Evolutionary conservation across 1,284 basidiomycete genomes (phyloP).

Genomic region (Ustilago sp.): DNA sequence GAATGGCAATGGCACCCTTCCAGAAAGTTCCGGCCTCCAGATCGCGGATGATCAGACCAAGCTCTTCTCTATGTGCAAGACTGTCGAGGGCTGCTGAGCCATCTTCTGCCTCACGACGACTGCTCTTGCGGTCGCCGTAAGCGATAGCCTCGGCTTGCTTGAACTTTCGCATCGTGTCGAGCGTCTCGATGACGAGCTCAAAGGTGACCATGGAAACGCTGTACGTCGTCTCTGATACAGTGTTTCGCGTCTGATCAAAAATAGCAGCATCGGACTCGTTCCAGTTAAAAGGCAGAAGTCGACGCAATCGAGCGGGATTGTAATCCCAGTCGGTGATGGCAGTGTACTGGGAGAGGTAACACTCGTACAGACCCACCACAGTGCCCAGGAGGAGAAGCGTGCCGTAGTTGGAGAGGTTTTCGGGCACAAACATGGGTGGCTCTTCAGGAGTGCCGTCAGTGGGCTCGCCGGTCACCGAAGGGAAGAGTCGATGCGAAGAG

Average conservation of each 20-base stretch:
- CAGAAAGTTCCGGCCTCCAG: conserved; percentile 43
- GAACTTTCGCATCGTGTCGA: conserved; percentile 46
- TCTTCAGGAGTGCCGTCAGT: conserved; percentile 23
- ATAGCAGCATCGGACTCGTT: conserved; percentile 27
- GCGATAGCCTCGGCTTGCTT: conserved; percentile 34
- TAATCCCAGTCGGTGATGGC: conserved; percentile 52
- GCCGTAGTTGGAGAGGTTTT: conserved; percentile 23
- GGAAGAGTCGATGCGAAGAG: conserved; percentile 39
- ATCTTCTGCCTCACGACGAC: conserved; percentile 35
- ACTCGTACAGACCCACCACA: conserved; percentile 35
- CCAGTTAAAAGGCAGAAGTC: conserved; percentile 43
- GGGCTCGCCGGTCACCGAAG: conserved; percentile 33
- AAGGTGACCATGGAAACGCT: conserved; percentile 46
- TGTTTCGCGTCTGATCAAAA: conserved; percentile 25
- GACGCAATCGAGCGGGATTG: conserved; percentile 36
- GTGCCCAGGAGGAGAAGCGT: conserved; percentile 28
- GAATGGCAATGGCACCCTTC: conserved; percentile 25
- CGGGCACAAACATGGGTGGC: conserved; percentile 16
- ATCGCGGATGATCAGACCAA: conserved; percentile 36
- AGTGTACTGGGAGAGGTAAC: conserved; percentile 41
- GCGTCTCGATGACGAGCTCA: conserved; percentile 45
- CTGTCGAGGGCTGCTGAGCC: conserved; percentile 41
- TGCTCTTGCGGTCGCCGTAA: conserved; percentile 33
- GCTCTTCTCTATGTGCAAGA: conserved; percentile 39
- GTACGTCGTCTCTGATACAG: conserved; percentile 33